Evolutionary conservation across 2,329 filamentous ascomycete species (phyloP).

Genomic region (Alternaria sp.): DNA sequence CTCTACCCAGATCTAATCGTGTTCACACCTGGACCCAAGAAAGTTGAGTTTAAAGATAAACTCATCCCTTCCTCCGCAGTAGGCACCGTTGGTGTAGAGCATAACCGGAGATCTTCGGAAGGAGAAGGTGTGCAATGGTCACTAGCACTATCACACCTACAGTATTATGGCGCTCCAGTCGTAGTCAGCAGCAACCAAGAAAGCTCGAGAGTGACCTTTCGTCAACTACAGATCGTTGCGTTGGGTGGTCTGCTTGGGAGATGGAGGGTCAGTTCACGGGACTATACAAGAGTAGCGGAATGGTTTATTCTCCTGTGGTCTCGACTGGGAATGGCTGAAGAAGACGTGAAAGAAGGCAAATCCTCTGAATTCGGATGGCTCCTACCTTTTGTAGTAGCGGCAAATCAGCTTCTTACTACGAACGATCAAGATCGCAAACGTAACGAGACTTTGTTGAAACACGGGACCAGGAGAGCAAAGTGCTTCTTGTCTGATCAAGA

Average conservation of each 20-base stretch:
- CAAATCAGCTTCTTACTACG: neutral
- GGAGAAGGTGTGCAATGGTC: neutral
- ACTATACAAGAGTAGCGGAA: neutral
- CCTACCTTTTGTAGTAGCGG: neutral
- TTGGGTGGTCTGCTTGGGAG: neutral
- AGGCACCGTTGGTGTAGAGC: neutral
- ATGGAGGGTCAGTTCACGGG: neutral
- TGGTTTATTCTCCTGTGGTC: neutral
- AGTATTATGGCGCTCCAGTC: neutral
- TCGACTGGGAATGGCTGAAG: neutral
- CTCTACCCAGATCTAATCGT: constrained; percentile 20
- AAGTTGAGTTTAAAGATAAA: neutral
- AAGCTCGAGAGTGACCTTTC: neutral
- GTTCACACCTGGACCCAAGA: neutral
- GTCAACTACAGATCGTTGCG: neutral
- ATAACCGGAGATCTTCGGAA: neutral
- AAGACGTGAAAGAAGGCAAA: neutral
- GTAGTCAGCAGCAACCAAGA: neutral
- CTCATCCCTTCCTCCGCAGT: neutral
- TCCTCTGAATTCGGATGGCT: neutral
- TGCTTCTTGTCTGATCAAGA: neutral
- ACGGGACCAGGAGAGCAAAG: constrained; percentile 1
- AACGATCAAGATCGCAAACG: neutral
- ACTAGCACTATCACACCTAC: neutral
- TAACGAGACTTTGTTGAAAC: neutral